Conservation (phyloP, 2,329 filamentous ascomycete species). For the Colletotrichum sp. region DNA sequence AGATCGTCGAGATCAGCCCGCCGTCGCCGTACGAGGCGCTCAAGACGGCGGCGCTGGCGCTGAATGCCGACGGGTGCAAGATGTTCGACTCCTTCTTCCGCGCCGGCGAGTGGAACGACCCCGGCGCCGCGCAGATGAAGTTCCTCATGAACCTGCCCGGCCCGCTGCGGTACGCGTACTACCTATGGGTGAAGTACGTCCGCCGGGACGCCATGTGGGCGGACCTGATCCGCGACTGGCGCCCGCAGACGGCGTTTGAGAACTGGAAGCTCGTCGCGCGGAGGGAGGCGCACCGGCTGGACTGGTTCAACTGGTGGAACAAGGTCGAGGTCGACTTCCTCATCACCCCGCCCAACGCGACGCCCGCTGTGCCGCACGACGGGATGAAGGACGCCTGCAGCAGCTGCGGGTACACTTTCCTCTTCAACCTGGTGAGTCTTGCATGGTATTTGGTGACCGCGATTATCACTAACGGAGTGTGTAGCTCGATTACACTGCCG, state of each 20-base stretch:
- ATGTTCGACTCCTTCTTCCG: slow-evolving; percentile 81
- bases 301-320: slow-evolving; percentile 89
- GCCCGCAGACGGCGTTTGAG: slow-evolving; percentile 74
- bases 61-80: slow-evolving; percentile 83
- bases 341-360: slow-evolving; percentile 85
- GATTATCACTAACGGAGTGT: neutral
- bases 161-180: slow-evolving; percentile 83
- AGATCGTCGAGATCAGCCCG: slow-evolving; percentile 67
- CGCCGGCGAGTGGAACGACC: slow-evolving; percentile 79
- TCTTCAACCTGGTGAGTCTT: slow-evolving; percentile 80
- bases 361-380: slow-evolving; percentile 84
- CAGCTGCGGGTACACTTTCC: slow-evolving; percentile 90
- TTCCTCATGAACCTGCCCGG: slow-evolving; percentile 76
- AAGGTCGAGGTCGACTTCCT: slow-evolving; percentile 76
- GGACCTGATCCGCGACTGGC: slow-evolving; percentile 74
- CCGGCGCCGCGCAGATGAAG: slow-evolving; percentile 76
- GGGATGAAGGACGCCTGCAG: slow-evolving; percentile 87
- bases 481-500: slow-evolving; percentile 83
- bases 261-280: slow-evolving; percentile 82
- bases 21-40: slow-evolving; percentile 79
- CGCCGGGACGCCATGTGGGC: slow-evolving; percentile 80
- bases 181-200: slow-evolving; percentile 87
- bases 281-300: slow-evolving; percentile 77
- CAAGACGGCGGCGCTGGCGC: slow-evolving; percentile 76
- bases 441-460: slow-evolving; percentile 1